phyloP scores from a whole-genome alignment of 768 basidiomycete genomes.

The Collybia sordida region DNA sequence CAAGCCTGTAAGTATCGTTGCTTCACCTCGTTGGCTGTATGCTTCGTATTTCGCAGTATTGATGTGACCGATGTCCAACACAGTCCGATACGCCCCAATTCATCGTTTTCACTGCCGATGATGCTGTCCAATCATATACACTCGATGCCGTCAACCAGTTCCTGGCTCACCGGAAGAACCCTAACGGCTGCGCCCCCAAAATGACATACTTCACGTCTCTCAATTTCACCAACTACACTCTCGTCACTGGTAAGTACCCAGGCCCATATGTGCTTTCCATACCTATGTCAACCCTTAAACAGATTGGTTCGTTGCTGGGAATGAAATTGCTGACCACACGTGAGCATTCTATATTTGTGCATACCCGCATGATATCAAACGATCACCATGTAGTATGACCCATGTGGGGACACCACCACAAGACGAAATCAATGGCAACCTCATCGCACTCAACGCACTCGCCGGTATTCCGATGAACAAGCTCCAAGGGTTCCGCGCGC shows the following conservation, averaged over 20 bases:
- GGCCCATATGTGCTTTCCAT: not conserved
- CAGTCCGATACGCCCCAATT: conserved; percentile 65
- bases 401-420: conserved; percentile 64
- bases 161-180: conserved; percentile 70
- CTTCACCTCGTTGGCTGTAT: not conserved
- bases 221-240: conserved; percentile 73
- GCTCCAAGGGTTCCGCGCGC: conserved; percentile 76
- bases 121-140: conserved; percentile 77
- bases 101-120: conserved; percentile 74
- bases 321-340: conserved; percentile 83
- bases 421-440: conserved; percentile 75
- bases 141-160: conserved; percentile 74
- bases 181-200: conserved; percentile 71
- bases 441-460: conserved; percentile 76
- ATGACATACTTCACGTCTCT: conserved; percentile 79
- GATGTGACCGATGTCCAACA: conserved; percentile 4
- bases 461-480: conserved; percentile 69
- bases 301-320: conserved; percentile 81
- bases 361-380: not conserved
- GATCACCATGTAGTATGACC: conserved; percentile 55
- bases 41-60: not conserved
- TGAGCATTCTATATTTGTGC: conserved; percentile 29
- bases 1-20: conserved; percentile 45
- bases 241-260: conserved; percentile 51
- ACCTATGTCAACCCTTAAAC: conserved; percentile 11